Conservation (phyloP, 768 basidiomycete genomes). For the Mycena chlorophos region DNA sequence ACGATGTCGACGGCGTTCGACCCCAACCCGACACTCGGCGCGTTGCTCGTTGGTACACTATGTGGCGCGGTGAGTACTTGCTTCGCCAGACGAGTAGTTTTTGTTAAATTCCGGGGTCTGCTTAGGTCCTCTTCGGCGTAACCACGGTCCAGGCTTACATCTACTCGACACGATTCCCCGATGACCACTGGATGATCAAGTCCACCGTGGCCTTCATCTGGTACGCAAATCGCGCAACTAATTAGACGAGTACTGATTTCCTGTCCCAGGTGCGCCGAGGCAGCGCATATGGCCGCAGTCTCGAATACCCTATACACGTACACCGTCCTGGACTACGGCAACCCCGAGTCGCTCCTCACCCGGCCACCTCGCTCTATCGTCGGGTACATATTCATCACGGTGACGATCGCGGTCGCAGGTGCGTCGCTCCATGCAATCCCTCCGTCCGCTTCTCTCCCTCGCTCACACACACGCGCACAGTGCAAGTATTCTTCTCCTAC, state of each 20-base stretch:
- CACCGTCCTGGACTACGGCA: background rate
- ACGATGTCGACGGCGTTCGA: background rate
- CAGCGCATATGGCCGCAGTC: background rate
- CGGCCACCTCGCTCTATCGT: background rate
- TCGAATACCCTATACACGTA: background rate
- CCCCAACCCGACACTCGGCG: background rate
- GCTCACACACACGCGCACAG: background rate
- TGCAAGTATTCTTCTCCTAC: background rate
- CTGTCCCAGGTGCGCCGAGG: background rate
- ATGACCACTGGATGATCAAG: conserved; percentile 1
- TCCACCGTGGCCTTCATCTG: background rate
- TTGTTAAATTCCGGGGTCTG: background rate
- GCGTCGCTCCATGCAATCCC: background rate
- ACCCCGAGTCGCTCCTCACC: background rate
- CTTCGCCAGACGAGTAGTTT: background rate
- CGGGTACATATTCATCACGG: background rate
- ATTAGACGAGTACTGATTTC: background rate
- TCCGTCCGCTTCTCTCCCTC: background rate
- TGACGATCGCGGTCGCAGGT: background rate
- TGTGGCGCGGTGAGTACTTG: background rate
- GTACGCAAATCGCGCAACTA: background rate
- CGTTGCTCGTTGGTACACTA: background rate
- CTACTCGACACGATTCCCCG: background rate
- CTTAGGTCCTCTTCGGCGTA: background rate
- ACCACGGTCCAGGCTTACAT: background rate